Base-by-base conservation (phyloP, 148 eudicot genomes). In the Suaeda aralocaspica region DNA sequence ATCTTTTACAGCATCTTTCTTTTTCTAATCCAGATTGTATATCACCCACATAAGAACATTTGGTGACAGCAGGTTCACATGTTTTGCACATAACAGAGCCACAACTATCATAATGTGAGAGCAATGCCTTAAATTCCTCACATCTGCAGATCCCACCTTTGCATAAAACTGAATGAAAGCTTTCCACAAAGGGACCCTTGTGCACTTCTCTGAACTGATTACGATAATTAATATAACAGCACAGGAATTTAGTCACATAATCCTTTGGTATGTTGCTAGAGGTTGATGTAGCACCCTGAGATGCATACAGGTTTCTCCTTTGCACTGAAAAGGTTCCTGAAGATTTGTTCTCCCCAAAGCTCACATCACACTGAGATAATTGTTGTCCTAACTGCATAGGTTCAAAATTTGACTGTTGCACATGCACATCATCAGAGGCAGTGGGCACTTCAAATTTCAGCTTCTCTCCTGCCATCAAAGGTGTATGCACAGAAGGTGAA, bases 61-160 rank as follows among this genome's bases (percentile, higher is more conserved):
- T 60, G 64, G 53, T 64, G 26, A 74, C 39, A 49, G 80, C 84
- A 76, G 88, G 87, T 66, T 69, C 69, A 39, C 92, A 86, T 15
- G 82, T 57, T 60, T 49, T 31, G 67, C 90, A 88, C 51, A 30
- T 70, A 59, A 72, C 33, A 71, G 77, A 57, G 64, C 60, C 74
- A 82, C 92, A 90, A 22, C 50, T 71, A 26, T 84, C 82, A 73
- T 74, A 84, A 72, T 87, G 92, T 69, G 79, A 71, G 39, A 83
- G 68, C 52, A 81, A 62, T 22, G 44, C 4, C 50, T 29, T 69
- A 67, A 69, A 78, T 58, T 45, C 44, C 45, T 83, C 72, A 70
- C 92, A 90, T 12, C 49, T 51, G 66, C 96, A 90, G 49, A 5
- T 66, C 29, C 49, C 64, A 42, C 60, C 68, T 42, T 52, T 67